Evolutionary conservation across 1,284 basidiomycete species (phyloP).

Genomic region (Leccinum fallax): DNA sequence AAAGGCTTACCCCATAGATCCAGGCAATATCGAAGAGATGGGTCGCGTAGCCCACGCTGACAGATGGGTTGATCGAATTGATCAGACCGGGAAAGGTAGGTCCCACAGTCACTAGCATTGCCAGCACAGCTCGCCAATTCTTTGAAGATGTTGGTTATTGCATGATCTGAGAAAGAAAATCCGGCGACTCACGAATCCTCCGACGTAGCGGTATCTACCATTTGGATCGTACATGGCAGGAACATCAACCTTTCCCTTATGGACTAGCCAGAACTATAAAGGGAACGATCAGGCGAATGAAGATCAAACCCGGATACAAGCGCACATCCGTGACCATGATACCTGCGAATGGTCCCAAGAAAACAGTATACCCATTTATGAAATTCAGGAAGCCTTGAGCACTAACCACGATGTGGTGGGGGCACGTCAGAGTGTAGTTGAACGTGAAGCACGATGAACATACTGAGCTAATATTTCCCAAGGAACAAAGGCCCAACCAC

Average conservation of each 20-base stretch:
- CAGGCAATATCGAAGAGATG: conserved; percentile 69
- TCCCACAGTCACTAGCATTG: conserved; percentile 62
- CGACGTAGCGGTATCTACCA: conserved; percentile 64
- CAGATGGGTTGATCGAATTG: conserved; percentile 60
- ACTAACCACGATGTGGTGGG: conserved; percentile 20
- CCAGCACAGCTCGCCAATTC: conserved; percentile 75
- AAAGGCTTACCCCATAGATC: conserved; percentile 61
- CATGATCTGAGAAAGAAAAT: conserved; percentile 12
- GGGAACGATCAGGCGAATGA: conserved; percentile 3
- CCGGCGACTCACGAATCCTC: conserved; percentile 54
- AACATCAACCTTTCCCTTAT: conserved; percentile 63
- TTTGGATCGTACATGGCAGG: conserved; percentile 71
- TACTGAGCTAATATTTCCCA: conserved; percentile 55
- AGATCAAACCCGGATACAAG: conserved; percentile 11
- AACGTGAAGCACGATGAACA: not conserved
- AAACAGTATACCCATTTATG: conserved; percentile 72
- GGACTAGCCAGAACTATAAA: conserved; percentile 65
- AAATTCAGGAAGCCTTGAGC: conserved; percentile 52
- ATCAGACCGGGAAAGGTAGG: conserved; percentile 72
- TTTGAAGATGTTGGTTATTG: conserved; percentile 27
- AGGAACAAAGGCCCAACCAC: conserved; percentile 55
- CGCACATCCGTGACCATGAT: conserved; percentile 73
- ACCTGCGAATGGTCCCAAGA: conserved; percentile 71
- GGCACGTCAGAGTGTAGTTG: not conserved
- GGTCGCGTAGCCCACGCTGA: conserved; percentile 53